Evolutionary conservation across 495 filamentous ascomycete species (phyloP).

Genomic region (Aspergillus bertholletiae): DNA sequence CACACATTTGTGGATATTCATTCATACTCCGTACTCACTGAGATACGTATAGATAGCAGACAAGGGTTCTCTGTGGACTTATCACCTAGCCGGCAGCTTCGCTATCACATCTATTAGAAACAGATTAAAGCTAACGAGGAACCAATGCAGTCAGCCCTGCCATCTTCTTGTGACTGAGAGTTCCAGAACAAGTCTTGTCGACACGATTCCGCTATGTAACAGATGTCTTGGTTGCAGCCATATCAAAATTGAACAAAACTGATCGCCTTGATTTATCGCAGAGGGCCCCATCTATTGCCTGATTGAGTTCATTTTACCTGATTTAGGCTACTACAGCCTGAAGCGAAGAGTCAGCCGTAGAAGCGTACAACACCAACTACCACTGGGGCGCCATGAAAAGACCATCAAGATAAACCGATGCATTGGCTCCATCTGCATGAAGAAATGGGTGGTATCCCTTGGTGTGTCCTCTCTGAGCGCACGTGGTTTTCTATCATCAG

Average conservation of each 20-base stretch:
- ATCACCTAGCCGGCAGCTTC: no score
- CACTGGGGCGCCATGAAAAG: conserved; percentile 9
- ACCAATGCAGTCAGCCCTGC: background rate
- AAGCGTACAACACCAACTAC: conserved; percentile 8
- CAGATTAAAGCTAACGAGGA: background rate
- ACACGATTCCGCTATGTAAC: background rate
- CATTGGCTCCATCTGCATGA: conserved; percentile 42
- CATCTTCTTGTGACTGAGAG: background rate
- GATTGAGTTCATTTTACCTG: no score
- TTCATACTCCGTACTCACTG: no score
- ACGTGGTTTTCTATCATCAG: conserved; percentile 19
- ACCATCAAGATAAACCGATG: conserved; percentile 23
- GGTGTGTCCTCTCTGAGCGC: conserved; percentile 26
- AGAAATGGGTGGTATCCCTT: conserved; percentile 40
- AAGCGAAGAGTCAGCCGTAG: background rate
- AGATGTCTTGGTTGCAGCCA: background rate
- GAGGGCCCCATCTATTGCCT: no score
- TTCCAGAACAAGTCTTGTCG: background rate
- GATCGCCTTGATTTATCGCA: no score
- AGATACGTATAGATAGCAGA: no score
- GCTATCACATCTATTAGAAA: no score
- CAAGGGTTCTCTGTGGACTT: no score
- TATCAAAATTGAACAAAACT: no score
- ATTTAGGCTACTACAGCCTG: no score
- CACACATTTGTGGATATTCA: no score